These are phyloP conservation scores for Ogataea hybrid DNA, from an alignment of 1,139 yeast species.

Conservation along the genomic window DNA sequence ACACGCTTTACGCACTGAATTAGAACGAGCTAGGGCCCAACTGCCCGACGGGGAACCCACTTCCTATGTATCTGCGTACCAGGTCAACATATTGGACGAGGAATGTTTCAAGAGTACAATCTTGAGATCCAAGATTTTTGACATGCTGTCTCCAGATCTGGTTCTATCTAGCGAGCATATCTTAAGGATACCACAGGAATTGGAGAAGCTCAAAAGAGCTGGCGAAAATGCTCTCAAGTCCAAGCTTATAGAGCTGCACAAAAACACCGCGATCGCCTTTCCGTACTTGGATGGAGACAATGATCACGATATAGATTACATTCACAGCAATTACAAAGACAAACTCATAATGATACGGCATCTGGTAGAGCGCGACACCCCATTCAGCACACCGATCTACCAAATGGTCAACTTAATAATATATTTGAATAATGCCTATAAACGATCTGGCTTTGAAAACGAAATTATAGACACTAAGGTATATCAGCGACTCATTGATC, in stretches of 20 bases:
- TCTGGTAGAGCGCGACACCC: constrained; percentile 4
- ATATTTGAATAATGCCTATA: constrained; percentile 7
- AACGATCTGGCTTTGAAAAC: background rate
- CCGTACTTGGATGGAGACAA: constrained; percentile 16
- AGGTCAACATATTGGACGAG: constrained; percentile 10
- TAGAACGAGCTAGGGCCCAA: constrained; percentile 4
- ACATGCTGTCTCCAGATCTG: constrained; percentile 9
- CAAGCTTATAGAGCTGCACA: background rate
- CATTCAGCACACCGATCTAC: constrained; percentile 6
- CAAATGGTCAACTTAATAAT: constrained; percentile 10
- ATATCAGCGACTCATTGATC: constrained; percentile 6
- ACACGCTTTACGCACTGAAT: constrained; percentile 14
- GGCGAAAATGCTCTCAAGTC: background rate
- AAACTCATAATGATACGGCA: constrained; percentile 13
- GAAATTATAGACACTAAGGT: constrained; percentile 4
- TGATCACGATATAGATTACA: constrained; percentile 12
- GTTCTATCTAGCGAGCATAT: constrained; percentile 5
- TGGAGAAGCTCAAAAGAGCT: background rate
- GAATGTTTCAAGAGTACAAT: constrained; percentile 2
- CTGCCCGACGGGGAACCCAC: background rate
- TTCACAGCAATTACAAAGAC: constrained; percentile 11
- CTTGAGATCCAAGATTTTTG: constrained; percentile 4
- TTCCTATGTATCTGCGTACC: constrained; percentile 11
- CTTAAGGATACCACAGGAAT: background rate
- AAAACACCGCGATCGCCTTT: constrained; percentile 5